Evolutionary conservation across 208 protist genomes (phyloP).

Genomic region (Acanthamoeba lenticulata): DNA sequence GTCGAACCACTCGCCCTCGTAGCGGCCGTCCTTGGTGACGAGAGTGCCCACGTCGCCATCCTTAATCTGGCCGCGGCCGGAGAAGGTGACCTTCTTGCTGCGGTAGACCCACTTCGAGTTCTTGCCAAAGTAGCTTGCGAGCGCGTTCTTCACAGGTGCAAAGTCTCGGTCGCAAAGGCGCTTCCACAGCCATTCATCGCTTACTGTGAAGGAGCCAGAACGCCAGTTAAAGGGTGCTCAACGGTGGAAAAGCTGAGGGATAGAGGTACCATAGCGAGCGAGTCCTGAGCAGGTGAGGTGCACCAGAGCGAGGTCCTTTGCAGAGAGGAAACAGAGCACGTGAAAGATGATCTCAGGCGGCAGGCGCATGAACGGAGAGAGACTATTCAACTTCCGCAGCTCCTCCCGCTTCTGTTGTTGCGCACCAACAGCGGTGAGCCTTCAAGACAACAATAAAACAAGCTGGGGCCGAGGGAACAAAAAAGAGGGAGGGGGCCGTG

Average conservation of each 20-base stretch:
- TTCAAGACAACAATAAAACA: neutral
- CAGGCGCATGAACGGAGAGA: neutral
- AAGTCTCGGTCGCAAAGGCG: constrained; percentile 1
- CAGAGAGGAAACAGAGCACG: neutral
- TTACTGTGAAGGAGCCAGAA: neutral
- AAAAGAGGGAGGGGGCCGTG: neutral
- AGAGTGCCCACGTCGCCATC: constrained; percentile 11
- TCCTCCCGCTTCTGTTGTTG: neutral
- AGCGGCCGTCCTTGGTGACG: constrained; percentile 39
- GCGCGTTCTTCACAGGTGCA: neutral
- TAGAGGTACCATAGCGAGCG: constrained; percentile 12
- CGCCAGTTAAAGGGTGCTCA: neutral
- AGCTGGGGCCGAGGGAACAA: neutral
- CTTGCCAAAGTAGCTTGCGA: constrained; percentile 17
- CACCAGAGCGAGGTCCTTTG: neutral
- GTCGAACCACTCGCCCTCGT: constrained; percentile 16
- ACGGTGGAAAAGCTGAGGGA: neutral
- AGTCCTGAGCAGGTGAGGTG: neutral
- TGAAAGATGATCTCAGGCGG: constrained; percentile 28
- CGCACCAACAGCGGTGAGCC: neutral
- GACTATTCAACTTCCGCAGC: neutral
- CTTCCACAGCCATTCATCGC: constrained; percentile 37
- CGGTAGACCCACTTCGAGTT: constrained; percentile 41
- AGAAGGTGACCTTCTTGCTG: constrained; percentile 14
- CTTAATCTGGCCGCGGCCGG: neutral